Percentiles rank a stretch among this genome's conserved stretches.
phyloP scores from a whole-genome alignment of 2,329 filamentous ascomycete genomes.

The Cladosporium sp. region DNA sequence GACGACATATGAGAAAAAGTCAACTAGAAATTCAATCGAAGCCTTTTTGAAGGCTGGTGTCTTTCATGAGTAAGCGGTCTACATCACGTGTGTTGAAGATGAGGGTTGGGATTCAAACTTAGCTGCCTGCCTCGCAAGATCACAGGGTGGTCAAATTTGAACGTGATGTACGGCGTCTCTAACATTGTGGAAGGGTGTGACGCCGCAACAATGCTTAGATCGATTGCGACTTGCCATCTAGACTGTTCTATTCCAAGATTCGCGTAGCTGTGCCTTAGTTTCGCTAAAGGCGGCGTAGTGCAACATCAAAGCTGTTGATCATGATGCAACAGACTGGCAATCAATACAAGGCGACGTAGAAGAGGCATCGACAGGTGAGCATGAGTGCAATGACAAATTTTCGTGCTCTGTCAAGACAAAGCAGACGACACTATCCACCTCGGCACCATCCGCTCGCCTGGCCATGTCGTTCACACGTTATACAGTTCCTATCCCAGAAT shows the following conservation, averaged over 20 bases:
- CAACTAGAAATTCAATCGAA: neutral
- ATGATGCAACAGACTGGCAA: neutral
- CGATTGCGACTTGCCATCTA: neutral
- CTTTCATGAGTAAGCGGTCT: neutral
- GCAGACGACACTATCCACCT: neutral
- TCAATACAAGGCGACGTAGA: neutral
- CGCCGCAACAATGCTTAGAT: neutral
- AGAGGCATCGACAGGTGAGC: neutral
- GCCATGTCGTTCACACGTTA: conserved; percentile 6
- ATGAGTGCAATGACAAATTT: neutral
- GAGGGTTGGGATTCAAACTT: neutral
- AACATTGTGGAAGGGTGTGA: neutral
- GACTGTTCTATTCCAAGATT: neutral
- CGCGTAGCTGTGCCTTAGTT: neutral
- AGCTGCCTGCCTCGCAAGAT: neutral
- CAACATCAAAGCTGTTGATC: neutral
- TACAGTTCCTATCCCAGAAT: neutral
- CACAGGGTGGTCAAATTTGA: too few species aligned
- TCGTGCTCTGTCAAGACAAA: neutral
- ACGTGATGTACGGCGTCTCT: too few species aligned
- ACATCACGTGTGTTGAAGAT: neutral
- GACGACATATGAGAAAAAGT: conserved; percentile 13
- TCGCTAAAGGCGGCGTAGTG: neutral
- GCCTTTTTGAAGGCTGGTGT: neutral
- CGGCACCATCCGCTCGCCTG: neutral